These are phyloP conservation scores for Rhodotorula paludigena DNA, from an alignment of 768 basidiomycete species.

Conservation along the genomic window DNA sequence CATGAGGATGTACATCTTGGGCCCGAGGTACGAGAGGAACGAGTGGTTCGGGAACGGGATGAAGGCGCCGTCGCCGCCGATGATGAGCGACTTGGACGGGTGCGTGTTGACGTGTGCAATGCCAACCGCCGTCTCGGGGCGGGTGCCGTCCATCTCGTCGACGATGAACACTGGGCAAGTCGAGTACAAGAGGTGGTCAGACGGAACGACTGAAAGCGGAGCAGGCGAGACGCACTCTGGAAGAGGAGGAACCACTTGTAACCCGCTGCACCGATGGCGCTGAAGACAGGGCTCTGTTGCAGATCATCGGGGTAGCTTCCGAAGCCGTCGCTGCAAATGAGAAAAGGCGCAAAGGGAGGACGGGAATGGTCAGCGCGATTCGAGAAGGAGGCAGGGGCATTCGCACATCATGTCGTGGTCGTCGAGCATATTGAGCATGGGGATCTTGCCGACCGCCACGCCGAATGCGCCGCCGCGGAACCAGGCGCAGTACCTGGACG, in stretches of 20 bases:
- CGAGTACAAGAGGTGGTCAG: background rate
- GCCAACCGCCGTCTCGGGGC: constrained; percentile 40
- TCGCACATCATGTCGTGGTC: constrained; percentile 22
- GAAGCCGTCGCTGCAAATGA: constrained; percentile 37
- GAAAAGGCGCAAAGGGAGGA: background rate
- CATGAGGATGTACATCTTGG: constrained; percentile 53
- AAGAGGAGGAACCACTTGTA: constrained; percentile 93
- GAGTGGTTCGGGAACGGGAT: constrained; percentile 78
- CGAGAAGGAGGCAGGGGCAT: background rate
- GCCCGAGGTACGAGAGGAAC: constrained; percentile 71
- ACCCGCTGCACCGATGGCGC: constrained; percentile 65
- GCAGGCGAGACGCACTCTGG: constrained; percentile 59
- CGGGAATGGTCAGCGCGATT: constrained; percentile 4
- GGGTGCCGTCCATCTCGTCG: constrained; percentile 71
- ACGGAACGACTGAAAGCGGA: constrained; percentile 62
- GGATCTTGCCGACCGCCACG: constrained; percentile 37
- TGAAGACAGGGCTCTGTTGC: constrained; percentile 36
- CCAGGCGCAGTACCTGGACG: constrained; percentile 37
- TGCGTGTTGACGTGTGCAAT: constrained; percentile 58
- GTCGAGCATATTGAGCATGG: constrained; percentile 48
- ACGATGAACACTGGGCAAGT: constrained; percentile 29
- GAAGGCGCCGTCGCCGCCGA: constrained; percentile 71
- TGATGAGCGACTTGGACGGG: constrained; percentile 55
- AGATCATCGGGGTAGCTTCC: constrained; percentile 67
- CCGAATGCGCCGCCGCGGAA: constrained; percentile 44